Evolutionary conservation across 2,329 filamentous ascomycete species (phyloP).

Genomic region (Leptographium radiaticola): DNA sequence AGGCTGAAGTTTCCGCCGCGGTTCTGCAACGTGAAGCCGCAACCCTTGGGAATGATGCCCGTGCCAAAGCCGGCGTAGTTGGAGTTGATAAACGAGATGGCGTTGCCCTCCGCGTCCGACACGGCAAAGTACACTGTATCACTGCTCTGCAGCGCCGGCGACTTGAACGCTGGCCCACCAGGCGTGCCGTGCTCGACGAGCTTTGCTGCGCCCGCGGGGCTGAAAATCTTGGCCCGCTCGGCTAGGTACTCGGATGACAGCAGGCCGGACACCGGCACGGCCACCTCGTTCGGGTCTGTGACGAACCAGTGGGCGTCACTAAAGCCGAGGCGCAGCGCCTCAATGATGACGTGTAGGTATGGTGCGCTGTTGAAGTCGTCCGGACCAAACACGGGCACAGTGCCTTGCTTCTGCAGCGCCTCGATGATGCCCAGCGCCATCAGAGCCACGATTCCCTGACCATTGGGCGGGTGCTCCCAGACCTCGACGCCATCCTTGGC

Average conservation of each 20-base stretch:
- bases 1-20: conserved; percentile 80
- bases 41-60: conserved; percentile 68
- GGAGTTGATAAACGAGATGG: conserved; percentile 92
- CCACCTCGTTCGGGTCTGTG: conserved; percentile 61
- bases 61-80: conserved; percentile 88
- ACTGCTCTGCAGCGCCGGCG: conserved; percentile 66
- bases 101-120: conserved; percentile 73
- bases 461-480: conserved; percentile 96
- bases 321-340: conserved; percentile 79
- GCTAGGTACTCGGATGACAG: conserved; percentile 64
- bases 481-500: conserved; percentile 51
- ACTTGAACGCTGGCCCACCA: conserved; percentile 25
- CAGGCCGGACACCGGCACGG: conserved; percentile 57
- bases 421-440: conserved; percentile 91
- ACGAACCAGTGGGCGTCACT: conserved; percentile 85
- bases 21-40: conserved; percentile 86
- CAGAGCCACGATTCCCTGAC: conserved; percentile 86
- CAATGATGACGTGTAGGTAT: conserved; percentile 78
- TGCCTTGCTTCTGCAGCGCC: conserved; percentile 62
- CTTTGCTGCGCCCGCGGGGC: conserved; percentile 45
- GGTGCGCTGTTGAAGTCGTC: conserved; percentile 67
- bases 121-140: conserved; percentile 93
- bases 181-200: conserved; percentile 51
- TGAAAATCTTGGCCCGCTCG: conserved; percentile 48
- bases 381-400: conserved; percentile 56